These are phyloP conservation scores for Paecilomyces fulvus DNA, from an alignment of 2,329 filamentous ascomycete species.

Conservation along the genomic window DNA sequence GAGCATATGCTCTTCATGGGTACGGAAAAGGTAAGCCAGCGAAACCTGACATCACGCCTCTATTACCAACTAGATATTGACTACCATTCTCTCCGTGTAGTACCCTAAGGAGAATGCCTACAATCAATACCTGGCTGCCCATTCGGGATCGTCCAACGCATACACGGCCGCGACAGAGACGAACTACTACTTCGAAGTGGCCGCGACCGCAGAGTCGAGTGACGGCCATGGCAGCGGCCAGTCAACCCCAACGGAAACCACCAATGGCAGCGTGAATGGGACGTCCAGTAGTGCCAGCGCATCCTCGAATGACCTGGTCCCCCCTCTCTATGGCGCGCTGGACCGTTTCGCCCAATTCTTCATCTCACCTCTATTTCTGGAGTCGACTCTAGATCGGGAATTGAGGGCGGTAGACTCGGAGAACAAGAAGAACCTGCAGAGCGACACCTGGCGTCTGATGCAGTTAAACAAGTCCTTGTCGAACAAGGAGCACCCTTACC, in stretches of 20 bases:
- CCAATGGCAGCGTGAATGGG: slow-evolving; percentile 9
- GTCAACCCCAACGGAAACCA: slow-evolving; percentile 16
- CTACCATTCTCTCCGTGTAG: slow-evolving; percentile 29
- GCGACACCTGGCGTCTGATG: slow-evolving; percentile 76
- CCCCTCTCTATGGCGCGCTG: slow-evolving; percentile 70
- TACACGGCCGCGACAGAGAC: slow-evolving; percentile 91
- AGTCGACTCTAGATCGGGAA: slow-evolving; percentile 77
- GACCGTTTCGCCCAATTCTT: slow-evolving; percentile 95
- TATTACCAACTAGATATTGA: no score
- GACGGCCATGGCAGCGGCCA: slow-evolving; percentile 19
- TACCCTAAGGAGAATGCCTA: slow-evolving; percentile 95
- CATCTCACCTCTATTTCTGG: slow-evolving; percentile 75
- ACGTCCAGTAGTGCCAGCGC: slow-evolving; percentile 15
- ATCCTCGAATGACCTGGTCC: slow-evolving; percentile 20
- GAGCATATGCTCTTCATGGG: slow-evolving; percentile 98
- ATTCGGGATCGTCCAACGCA: slow-evolving; percentile 89
- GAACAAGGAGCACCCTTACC: slow-evolving; percentile 78
- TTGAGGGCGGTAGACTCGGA: slow-evolving; percentile 86
- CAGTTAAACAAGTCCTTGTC: slow-evolving; percentile 85
- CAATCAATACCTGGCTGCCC: slow-evolving; percentile 79
- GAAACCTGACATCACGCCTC: no score
- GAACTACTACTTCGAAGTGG: slow-evolving; percentile 96
- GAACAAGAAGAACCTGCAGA: slow-evolving; percentile 96
- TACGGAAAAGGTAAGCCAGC: slow-evolving; percentile 86
- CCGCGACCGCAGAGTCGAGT: slow-evolving; percentile 56